These are phyloP conservation scores for Hibiscus syriacus DNA, from an alignment of 345 rosid species.

Conservation along the genomic window DNA sequence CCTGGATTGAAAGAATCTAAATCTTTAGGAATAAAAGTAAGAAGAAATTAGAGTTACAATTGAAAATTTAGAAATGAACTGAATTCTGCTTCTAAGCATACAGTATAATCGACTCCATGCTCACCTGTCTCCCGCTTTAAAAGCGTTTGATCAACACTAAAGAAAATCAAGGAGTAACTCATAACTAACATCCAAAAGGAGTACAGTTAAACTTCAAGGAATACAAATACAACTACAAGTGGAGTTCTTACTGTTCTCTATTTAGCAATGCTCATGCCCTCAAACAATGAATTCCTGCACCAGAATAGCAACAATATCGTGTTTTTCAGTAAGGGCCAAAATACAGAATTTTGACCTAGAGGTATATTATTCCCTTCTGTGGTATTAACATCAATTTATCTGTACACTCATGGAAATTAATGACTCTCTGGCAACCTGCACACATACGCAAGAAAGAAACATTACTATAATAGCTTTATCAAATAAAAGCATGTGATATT, in stretches of 20 bases:
- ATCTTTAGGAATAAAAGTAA: neutral
- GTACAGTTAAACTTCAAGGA: neutral
- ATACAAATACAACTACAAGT: neutral
- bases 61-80: too few relatives aligned
- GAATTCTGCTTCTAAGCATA: too few relatives aligned
- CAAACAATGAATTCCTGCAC: conserved; percentile 5
- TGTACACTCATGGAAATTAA: conserved; percentile 18
- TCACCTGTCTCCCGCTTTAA: neutral
- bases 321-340: conserved; percentile 10
- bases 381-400: neutral
- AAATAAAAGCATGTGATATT: neutral
- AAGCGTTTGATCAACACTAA: too few relatives aligned
- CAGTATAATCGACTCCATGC: too few relatives aligned
- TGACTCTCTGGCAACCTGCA: conserved; percentile 92
- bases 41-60: too few relatives aligned
- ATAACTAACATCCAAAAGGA: neutral
- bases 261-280: neutral
- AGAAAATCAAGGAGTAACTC: too few relatives aligned
- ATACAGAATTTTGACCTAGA: neutral
- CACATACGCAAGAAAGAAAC: conserved; percentile 11
- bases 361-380: neutral
- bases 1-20: neutral
- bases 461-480: neutral
- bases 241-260: conserved; percentile 10
- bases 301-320: neutral